phyloP scores from a whole-genome alignment of 345 rosid genomes.

The Salix exigua region DNA sequence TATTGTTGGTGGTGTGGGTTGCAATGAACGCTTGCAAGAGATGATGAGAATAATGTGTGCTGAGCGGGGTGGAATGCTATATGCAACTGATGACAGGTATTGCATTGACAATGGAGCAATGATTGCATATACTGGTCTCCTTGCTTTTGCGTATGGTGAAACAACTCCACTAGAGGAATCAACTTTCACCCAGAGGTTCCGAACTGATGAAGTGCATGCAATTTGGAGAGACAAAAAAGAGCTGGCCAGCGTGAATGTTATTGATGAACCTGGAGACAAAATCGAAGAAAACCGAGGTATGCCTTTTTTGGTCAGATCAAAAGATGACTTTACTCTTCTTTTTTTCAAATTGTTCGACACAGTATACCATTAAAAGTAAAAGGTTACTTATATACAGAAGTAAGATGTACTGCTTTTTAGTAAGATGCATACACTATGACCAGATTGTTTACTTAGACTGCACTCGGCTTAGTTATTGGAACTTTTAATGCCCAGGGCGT shows the following conservation, averaged over 20 bases:
- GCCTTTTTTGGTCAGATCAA: neutral
- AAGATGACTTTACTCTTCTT: neutral
- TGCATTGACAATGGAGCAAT: constrained; percentile 95
- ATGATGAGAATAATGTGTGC: constrained; percentile 98
- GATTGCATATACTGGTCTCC: constrained; percentile 95
- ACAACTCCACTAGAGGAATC: constrained; percentile 77
- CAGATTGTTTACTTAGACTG: neutral
- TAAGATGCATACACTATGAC: neutral
- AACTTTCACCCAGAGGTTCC: constrained; percentile 83
- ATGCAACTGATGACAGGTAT: constrained; percentile 88
- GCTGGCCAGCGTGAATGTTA: neutral
- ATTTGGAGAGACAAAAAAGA: constrained; percentile 69
- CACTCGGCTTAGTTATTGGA: neutral
- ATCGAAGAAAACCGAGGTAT: neutral
- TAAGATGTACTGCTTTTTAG: neutral
- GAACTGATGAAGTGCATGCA: constrained; percentile 92
- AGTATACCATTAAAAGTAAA: too few relatives aligned
- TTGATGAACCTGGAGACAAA: neutral
- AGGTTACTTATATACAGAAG: neutral
- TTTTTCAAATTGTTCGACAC: neutral
- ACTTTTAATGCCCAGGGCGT: neutral
- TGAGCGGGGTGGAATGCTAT: constrained; percentile 73
- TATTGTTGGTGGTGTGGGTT: constrained; percentile 94
- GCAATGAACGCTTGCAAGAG: constrained; percentile 87
- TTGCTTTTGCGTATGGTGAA: constrained; percentile 63